phyloP scores from a whole-genome alignment of 2,329 filamentous ascomycete species.

The Lasiodiplodia sp. region DNA sequence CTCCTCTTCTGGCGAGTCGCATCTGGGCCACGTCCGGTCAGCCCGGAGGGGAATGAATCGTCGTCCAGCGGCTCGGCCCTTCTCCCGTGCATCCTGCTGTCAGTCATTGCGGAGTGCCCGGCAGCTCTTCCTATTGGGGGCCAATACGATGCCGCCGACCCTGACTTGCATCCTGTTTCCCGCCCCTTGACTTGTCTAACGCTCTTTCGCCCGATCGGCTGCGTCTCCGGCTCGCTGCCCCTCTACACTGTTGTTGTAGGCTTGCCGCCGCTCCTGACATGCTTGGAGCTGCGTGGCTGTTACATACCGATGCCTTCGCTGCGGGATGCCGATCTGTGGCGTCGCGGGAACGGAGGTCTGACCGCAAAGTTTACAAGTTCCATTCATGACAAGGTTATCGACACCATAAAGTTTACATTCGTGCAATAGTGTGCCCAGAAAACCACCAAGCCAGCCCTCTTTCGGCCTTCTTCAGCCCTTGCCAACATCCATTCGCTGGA shows the following conservation, averaged over 20 bases:
- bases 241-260: background rate
- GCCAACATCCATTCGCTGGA: background rate
- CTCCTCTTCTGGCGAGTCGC: slow-evolving; percentile 2
- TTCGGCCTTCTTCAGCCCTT: background rate
- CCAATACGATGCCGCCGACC: slow-evolving; percentile 1
- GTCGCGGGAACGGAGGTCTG: background rate
- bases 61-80: slow-evolving; percentile 19
- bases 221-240: background rate
- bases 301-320: background rate
- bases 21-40: slow-evolving; percentile 5
- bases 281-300: background rate
- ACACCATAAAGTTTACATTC: background rate
- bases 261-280: background rate
- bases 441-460: background rate
- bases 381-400: background rate
- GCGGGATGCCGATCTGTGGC: background rate
- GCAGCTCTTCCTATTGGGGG: slow-evolving; percentile 18
- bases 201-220: background rate
- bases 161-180: background rate
- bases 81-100: slow-evolving; percentile 11
- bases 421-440: background rate
- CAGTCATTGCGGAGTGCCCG: slow-evolving; percentile 14
- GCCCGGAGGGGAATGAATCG: slow-evolving; percentile 14
- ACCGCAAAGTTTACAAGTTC: background rate
- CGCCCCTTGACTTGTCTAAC: background rate